Conservation (phyloP, 1,284 basidiomycete genomes). For the Cryptococcus depauperatus region DNA sequence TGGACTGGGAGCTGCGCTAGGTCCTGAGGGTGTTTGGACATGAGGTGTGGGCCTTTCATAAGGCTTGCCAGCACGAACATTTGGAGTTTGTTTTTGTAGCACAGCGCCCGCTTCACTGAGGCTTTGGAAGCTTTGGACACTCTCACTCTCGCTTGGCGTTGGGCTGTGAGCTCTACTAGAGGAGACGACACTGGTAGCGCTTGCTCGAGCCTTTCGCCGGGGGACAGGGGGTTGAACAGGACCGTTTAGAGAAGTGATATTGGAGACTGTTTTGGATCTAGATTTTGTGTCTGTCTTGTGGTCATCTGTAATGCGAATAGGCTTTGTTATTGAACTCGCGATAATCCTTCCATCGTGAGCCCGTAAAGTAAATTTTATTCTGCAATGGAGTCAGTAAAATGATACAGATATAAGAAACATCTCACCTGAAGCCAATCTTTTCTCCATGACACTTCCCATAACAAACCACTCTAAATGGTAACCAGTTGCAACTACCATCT, state of each 20-base stretch:
- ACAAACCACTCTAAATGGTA: constrained; percentile 94
- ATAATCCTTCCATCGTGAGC: constrained; percentile 73
- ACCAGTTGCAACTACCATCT: constrained; percentile 66
- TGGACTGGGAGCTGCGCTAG: constrained; percentile 6
- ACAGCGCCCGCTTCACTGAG: constrained; percentile 37
- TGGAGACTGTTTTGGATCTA: constrained; percentile 18
- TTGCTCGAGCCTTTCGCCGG: constrained; percentile 32
- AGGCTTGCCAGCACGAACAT: constrained; percentile 32
- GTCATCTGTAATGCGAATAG: constrained; percentile 99
- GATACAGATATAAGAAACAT: constrained; percentile 1
- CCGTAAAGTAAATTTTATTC: constrained; percentile 81
- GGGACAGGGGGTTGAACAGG: constrained; percentile 17
- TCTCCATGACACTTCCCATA: constrained; percentile 99
- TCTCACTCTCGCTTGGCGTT: constrained; percentile 36
- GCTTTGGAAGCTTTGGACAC: constrained; percentile 35
- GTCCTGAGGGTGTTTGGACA: constrained; percentile 16
- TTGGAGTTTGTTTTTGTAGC: constrained; percentile 35
- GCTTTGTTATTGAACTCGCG: constrained; percentile 73
- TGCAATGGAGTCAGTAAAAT: constrained; percentile 23
- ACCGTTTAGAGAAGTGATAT: neutral
- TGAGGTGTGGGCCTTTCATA: constrained; percentile 31
- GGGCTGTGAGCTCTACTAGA: constrained; percentile 30
- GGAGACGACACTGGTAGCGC: constrained; percentile 23
- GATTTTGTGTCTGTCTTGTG: constrained; percentile 66
- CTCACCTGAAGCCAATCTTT: constrained; percentile 76